Percentiles rank a stretch among this genome's conserved stretches.
Evolutionary conservation across 306 rosid species (phyloP).

Genomic region (Prunus campanulata): DNA sequence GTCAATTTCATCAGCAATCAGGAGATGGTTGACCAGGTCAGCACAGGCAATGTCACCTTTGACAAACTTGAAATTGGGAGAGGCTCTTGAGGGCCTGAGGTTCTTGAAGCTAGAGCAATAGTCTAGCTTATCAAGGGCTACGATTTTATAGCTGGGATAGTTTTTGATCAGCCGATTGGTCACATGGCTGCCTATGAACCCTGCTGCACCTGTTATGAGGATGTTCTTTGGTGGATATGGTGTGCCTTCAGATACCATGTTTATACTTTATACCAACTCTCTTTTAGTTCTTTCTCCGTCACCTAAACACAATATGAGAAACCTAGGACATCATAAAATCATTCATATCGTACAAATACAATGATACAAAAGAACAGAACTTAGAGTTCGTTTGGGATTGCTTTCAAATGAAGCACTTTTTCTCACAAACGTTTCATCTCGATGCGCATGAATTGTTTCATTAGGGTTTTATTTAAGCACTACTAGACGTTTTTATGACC

Average conservation of each 20-base stretch:
- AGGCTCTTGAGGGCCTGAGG: slow-evolving; percentile 36
- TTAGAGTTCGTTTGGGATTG: not conserved
- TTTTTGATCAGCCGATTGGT: slow-evolving; percentile 47
- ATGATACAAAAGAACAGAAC: not conserved
- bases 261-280: slow-evolving; percentile 17
- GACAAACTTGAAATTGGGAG: slow-evolving; percentile 60
- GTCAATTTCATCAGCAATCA: slow-evolving; percentile 61
- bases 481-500: no score
- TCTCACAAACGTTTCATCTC: not conserved
- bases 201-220: slow-evolving; percentile 71
- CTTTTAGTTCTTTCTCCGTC: not conserved
- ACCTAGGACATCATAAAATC: not conserved
- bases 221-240: slow-evolving; percentile 58
- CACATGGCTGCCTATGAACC: slow-evolving; percentile 76
- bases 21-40: slow-evolving; percentile 55
- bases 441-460: no score
- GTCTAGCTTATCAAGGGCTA: slow-evolving; percentile 70
- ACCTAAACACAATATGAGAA: not conserved
- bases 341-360: not conserved
- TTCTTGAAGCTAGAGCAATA: slow-evolving; percentile 68
- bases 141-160: slow-evolving; percentile 55
- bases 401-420: not conserved
- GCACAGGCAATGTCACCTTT: slow-evolving; percentile 60
- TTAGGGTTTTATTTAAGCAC: no score
- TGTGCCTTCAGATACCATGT: slow-evolving; percentile 30